A percentile compares a stretch with the other conserved stretches of the same genome.
Evolutionary conservation across 2,329 filamentous ascomycete species (phyloP).

Genomic region (Hypoxylon sp.): DNA sequence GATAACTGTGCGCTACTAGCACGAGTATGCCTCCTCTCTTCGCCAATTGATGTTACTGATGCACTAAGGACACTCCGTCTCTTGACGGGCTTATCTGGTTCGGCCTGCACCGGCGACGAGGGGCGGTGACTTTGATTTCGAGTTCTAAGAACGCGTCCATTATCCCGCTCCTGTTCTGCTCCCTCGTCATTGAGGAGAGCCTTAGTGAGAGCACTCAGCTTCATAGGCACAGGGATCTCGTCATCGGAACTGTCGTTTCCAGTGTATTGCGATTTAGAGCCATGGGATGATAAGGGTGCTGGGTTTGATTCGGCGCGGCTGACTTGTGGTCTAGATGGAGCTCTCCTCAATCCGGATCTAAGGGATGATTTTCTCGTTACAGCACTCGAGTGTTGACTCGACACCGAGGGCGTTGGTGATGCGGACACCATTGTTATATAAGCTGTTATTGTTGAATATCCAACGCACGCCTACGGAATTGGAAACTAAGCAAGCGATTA

Average conservation of each 20-base stretch:
- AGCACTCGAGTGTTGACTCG: slow-evolving; percentile 62
- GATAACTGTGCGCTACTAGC: slow-evolving; percentile 64
- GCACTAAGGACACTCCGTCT: slow-evolving; percentile 65
- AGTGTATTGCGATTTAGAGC: slow-evolving; percentile 61
- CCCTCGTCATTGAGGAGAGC: slow-evolving; percentile 79
- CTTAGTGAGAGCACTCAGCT: slow-evolving; percentile 92
- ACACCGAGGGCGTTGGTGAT: slow-evolving; percentile 64
- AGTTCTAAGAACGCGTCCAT: slow-evolving; percentile 58
- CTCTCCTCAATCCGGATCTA: slow-evolving; percentile 68
- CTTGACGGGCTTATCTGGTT: slow-evolving; percentile 55
- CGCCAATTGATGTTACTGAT: slow-evolving; percentile 60
- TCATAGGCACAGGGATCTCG: slow-evolving; percentile 91
- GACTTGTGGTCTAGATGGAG: slow-evolving; percentile 62
- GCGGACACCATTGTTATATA: slow-evolving; percentile 49
- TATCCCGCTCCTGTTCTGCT: slow-evolving; percentile 63
- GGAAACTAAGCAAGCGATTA: slow-evolving; percentile 27
- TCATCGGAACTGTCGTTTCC: slow-evolving; percentile 93
- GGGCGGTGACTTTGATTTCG: slow-evolving; percentile 61
- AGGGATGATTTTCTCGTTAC: slow-evolving; percentile 67
- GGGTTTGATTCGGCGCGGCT: slow-evolving; percentile 64
- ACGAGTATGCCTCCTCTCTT: slow-evolving; percentile 63
- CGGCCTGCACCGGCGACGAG: slow-evolving; percentile 57
- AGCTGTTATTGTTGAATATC: slow-evolving; percentile 30
- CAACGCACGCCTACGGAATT: slow-evolving; percentile 31
- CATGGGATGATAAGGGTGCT: slow-evolving; percentile 52